Base-by-base conservation (phyloP, 805 yeast genomes). In the Maudiozyma pseudohumilis region DNA sequence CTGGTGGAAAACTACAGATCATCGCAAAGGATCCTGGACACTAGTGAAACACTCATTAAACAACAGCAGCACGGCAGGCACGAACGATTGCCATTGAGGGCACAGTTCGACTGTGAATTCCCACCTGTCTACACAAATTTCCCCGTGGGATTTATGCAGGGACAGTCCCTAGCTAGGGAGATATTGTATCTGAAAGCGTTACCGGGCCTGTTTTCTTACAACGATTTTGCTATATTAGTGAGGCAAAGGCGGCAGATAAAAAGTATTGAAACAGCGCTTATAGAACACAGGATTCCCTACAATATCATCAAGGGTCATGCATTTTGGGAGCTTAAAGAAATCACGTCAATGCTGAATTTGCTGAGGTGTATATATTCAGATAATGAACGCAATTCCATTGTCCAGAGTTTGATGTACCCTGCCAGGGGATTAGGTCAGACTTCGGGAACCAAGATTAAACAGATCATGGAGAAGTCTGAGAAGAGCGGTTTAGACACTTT, bases 1-100 rank as follows among this genome's bases (percentile, higher is more conserved):
- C 64, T 89, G 34, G 67, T 69, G 18, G 75, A 80, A 44, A 89
- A 87, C 54, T 92, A 89, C 55, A 67, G 97, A 37, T 86, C 96
- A 0, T 76, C 95, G 0, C 64, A 68, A 27, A 71, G 66, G 20
- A 80, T 89, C 21, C 59, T 89, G 9, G 59, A 70, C 20, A 52
- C 77, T 5, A 79, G 95, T 16, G 85, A 80, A 46, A 46, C 57
- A 0, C 56, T 85, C 7, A 84, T 85, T 73, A 61, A 66, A 29
- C 78, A 75, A 43, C 87, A 80, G 47, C 42, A 47, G 3, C 39
- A 44, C 10, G 61, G 61, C 4, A 47, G 61, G 48, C 47, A 47
- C 11, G 63, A 67, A 8, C 54, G 87, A 46, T 50, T 52, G 1
- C 47, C 56, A 1, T 56, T 82, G 18, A 52, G 47, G 5, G 73